Evolutionary conservation across 805 yeast genomes (phyloP), one percentile per base, ranked within the genome.

Genomic region (Yarrowia yakushimensis): DNA sequence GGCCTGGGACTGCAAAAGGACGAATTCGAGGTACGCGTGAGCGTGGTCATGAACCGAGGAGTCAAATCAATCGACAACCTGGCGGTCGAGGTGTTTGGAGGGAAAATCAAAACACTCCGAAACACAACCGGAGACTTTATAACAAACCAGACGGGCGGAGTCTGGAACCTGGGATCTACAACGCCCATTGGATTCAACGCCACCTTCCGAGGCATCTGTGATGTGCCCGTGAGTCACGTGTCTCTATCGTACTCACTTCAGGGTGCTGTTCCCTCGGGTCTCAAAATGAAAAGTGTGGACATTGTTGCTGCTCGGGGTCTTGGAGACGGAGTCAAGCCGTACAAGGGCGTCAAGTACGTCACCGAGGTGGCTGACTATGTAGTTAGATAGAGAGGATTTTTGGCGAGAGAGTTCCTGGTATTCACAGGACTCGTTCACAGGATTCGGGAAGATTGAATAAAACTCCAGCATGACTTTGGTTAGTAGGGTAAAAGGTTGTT

Each of bases 341-440:
- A 84, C 77, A 92, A 91, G 72, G 98, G 98, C 1, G 97, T 92
- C 20, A 88, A 91, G 70, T 92, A 92, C 70, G 76, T 82, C 11
- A 85, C 96, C 6, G 74, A 75, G 62, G 79, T 88, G 0, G 88
- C 86, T 0, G 85, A 86, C 62, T 82, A 77, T 67, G 74, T 83
- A 2, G 76, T 85, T 20, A 73, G 85, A 36, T 75, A 45, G n/a
- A 27, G n/a, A n/a, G n/a, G n/a, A n/a, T n/a, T n/a, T n/a, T n/a
- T n/a, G n/a, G n/a, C n/a, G n/a, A n/a, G n/a, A n/a, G n/a, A n/a
- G n/a, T n/a, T n/a, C n/a, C n/a, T n/a, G n/a, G n/a, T n/a, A n/a
- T n/a, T n/a, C n/a, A n/a, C n/a, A n/a, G n/a, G n/a, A n/a, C n/a
- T n/a, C n/a, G n/a, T n/a, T n/a, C n/a, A n/a, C n/a, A n/a, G n/a